These are phyloP conservation scores for Fusarium burgessii DNA, from an alignment of 2,329 filamentous ascomycete species.

Conservation along the genomic window DNA sequence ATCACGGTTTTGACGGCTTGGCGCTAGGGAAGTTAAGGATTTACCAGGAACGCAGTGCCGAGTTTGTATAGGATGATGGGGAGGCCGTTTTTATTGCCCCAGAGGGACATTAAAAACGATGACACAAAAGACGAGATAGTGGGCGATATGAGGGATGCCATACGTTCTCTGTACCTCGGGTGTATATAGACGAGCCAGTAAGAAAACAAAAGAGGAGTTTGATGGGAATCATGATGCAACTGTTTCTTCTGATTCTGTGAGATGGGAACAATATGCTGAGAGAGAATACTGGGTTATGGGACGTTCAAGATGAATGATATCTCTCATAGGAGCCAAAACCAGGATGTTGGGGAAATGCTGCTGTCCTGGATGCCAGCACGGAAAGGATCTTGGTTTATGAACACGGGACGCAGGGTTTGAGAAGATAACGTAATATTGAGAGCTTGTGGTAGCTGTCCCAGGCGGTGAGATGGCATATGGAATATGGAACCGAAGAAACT, in stretches of 20 bases:
- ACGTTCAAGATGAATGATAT: not conserved
- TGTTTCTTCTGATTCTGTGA: not conserved
- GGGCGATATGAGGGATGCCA: slow-evolving; percentile 38
- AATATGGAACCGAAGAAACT: not conserved
- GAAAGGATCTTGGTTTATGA: not conserved
- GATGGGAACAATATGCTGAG: not conserved
- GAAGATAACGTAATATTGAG: not conserved
- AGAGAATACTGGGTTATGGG: not conserved
- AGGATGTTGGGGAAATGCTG: not conserved
- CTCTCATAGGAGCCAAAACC: not conserved
- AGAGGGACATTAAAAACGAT: slow-evolving; percentile 27
- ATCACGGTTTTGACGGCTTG: slow-evolving; percentile 26
- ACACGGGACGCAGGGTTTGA: no score
- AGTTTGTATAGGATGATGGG: slow-evolving; percentile 39
- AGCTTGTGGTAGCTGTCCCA: slow-evolving; percentile 6
- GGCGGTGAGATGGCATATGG: slow-evolving; percentile 14
- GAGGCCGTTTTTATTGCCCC: slow-evolving; percentile 29
- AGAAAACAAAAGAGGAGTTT: slow-evolving; percentile 30
- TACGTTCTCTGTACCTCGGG: slow-evolving; percentile 31
- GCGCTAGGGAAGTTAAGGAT: slow-evolving; percentile 4
- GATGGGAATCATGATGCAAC: not conserved
- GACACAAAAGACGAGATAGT: slow-evolving; percentile 26
- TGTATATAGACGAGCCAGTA: slow-evolving; percentile 41
- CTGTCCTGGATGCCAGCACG: not conserved
- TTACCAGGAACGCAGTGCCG: slow-evolving; percentile 18